Percentiles rank a stretch among this genome's conserved stretches.
Conservation (phyloP, 352 stramenopile species). For the Pythium apleroticum region DNA sequence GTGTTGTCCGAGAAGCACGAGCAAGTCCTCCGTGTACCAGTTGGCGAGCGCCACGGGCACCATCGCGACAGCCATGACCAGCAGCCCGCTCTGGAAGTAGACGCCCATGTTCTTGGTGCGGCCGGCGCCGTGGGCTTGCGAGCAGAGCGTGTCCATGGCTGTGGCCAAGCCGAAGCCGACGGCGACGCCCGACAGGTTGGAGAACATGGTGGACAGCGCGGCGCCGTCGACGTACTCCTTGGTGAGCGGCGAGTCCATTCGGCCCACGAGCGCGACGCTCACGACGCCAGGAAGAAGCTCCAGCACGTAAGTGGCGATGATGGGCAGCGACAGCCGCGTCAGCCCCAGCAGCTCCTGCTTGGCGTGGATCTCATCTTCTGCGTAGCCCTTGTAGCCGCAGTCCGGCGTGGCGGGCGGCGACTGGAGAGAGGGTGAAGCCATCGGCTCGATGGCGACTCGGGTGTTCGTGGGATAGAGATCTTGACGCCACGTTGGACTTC, state of each 20-base stretch:
- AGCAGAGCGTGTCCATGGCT: conserved; percentile 89
- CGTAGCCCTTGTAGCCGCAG: not conserved
- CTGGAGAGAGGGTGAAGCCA: not conserved
- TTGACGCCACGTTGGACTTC: not conserved
- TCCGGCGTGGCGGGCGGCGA: not conserved
- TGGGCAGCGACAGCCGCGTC: conserved; percentile 43
- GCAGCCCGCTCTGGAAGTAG: conserved; percentile 80
- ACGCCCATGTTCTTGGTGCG: conserved; percentile 74
- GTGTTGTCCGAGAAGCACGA: conserved; percentile 72
- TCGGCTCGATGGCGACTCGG: too few species aligned
- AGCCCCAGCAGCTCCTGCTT: conserved; percentile 38
- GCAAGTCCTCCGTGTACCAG: conserved; percentile 65
- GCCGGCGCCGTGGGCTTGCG: conserved; percentile 77
- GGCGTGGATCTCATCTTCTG: not conserved
- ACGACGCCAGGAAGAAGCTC: conserved; percentile 71
- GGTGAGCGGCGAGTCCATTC: conserved; percentile 65
- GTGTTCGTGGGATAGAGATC: not conserved
- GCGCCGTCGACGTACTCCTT: conserved; percentile 76
- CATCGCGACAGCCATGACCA: conserved; percentile 63
- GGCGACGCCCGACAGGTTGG: conserved; percentile 77
- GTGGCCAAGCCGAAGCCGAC: conserved; percentile 81
- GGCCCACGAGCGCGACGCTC: conserved; percentile 67
- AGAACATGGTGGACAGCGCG: conserved; percentile 71
- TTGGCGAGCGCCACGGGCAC: conserved; percentile 68
- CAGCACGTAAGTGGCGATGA: conserved; percentile 75